These are phyloP conservation scores for Geosmithia morbida DNA, from an alignment of 2,329 filamentous ascomycete genomes.

Conservation along the genomic window DNA sequence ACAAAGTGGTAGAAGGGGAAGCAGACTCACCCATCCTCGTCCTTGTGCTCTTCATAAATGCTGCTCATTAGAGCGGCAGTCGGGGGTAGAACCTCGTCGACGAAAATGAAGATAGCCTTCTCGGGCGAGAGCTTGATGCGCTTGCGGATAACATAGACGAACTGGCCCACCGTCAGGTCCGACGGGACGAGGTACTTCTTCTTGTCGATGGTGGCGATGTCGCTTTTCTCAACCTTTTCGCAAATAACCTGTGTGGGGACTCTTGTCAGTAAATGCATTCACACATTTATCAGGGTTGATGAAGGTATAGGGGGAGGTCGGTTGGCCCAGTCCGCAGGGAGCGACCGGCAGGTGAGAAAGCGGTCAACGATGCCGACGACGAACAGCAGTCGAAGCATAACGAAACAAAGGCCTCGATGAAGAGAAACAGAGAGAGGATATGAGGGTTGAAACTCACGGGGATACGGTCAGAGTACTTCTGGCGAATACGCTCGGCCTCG, in stretches of 20 bases:
- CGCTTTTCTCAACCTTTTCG: conserved; percentile 98
- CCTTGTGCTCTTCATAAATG: conserved; percentile 99
- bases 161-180: conserved; percentile 96
- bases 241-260: conserved; percentile 66
- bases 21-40: conserved; percentile 47
- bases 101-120: conserved; percentile 99
- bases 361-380: background rate
- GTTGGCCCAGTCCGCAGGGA: background rate
- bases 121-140: conserved; percentile 98
- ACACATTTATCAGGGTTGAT: background rate
- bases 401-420: background rate
- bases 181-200: conserved; percentile 99
- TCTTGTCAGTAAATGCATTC: background rate
- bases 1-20: background rate
- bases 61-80: conserved; percentile 97
- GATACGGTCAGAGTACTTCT: conserved; percentile 98
- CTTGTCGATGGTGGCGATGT: conserved; percentile 99
- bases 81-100: conserved; percentile 92
- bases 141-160: conserved; percentile 99
- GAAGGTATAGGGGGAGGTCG: background rate
- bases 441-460: conserved; percentile 50
- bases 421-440: background rate
- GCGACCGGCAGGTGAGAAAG: background rate
- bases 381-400: background rate
- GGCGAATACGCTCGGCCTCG: conserved; percentile 96